Base-by-base conservation (phyloP, 2,329 filamentous ascomycete species). In the Pestalotiopsis sp. region DNA sequence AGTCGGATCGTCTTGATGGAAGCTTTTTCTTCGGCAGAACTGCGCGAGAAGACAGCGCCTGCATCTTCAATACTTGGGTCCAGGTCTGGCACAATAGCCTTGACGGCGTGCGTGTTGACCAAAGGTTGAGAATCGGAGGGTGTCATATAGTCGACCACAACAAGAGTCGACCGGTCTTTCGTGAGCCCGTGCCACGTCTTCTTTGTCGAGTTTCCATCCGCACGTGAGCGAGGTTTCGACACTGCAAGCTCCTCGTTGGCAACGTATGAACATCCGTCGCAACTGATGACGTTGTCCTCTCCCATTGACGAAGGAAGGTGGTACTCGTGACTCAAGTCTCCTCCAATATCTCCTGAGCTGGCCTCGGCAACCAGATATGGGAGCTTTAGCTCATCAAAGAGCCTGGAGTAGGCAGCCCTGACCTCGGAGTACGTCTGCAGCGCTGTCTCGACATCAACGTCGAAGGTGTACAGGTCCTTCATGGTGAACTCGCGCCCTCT, bases 391-490 rank as follows among this genome's bases (percentile, higher is more conserved):
- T 97, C 93, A 59, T 92, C 82, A 74, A 99, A 97, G 64, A 99
- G 87, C 20, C 86, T 86, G 13, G 84, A 85, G 77, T 99, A 99
- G 1, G 92, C 92, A 49, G 80, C 79, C 64, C 92, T 89, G 2
- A 97, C 94, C 57, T 90, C 82, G 6, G 88, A 81, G 74, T 99
- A 99, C 0, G 95, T 97, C 64, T 87, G 81, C n/a, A 95, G 83
- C 1, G 95, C 95, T n/a, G 88, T 82, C 31, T 87, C 81, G 0
- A 85, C 78, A 3, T 86, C 91, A 45, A 86, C 82, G 76, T 99
- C 96, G 76, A 99, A 99, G 0, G 95, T 98, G 79, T 99, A 99
- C 1, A 99, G 87, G 79, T 99, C 96, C 80, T 99, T 99, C 96
- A 99, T 99, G 73, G 94, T 82, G 75, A 99, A 99, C 76, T 99